Conservation (phyloP, 2,329 filamentous ascomycete species). For the Coniochaeta sp. region DNA sequence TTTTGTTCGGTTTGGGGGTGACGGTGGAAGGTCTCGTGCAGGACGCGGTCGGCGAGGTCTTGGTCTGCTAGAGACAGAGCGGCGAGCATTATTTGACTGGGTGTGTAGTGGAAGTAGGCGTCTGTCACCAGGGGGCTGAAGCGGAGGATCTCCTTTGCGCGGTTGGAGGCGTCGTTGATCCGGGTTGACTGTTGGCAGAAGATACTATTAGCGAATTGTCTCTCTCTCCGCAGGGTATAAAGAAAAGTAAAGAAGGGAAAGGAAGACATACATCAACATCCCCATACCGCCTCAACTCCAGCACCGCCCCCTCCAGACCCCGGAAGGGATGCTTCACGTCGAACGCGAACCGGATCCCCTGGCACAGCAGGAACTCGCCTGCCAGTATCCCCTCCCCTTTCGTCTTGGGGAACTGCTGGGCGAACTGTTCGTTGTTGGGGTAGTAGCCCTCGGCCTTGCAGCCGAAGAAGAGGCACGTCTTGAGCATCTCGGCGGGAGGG, state of each 20-base stretch:
- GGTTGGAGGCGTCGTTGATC: slow-evolving; percentile 59
- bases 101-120: slow-evolving; percentile 94
- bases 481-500: slow-evolving; percentile 80
- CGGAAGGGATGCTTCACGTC: slow-evolving; percentile 89
- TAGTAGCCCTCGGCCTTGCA: slow-evolving; percentile 88
- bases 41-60: slow-evolving; percentile 45
- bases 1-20: slow-evolving; percentile 13
- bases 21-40: slow-evolving; percentile 32
- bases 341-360: slow-evolving; percentile 87
- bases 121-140: slow-evolving; percentile 82
- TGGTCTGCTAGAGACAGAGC: slow-evolving; percentile 70
- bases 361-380: slow-evolving; percentile 86
- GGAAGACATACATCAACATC: slow-evolving; percentile 46
- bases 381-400: slow-evolving; percentile 78
- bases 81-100: slow-evolving; percentile 87
- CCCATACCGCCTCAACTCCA: slow-evolving; percentile 68
- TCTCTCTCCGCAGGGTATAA: too few relatives aligned
- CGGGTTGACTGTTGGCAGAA: slow-evolving; percentile 26
- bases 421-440: too few relatives aligned
- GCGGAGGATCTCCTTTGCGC: slow-evolving; percentile 67
- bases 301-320: slow-evolving; percentile 75
- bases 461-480: slow-evolving; percentile 86
- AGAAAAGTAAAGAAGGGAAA: too few relatives aligned
- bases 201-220: slow-evolving; percentile 3
- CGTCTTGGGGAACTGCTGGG: slow-evolving; percentile 60